Evolutionary conservation across 23 red algal species (phyloP).

Genomic region (Chondrus crispus): DNA sequence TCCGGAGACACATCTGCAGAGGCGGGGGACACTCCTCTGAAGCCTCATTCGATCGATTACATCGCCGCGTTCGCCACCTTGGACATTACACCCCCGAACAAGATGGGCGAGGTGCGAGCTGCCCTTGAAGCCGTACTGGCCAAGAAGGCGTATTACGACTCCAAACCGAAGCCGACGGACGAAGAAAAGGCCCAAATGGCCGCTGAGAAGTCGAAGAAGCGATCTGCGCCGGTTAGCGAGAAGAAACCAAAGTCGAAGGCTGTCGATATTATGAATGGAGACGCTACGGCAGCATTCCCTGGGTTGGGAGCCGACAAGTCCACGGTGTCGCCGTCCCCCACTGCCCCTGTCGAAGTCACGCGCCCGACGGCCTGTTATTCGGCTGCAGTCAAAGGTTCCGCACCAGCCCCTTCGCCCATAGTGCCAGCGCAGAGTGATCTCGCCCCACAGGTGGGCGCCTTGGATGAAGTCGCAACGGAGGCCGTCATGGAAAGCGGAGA

Average conservation of each 20-base stretch:
- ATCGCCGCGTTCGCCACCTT: slow-evolving; percentile 49
- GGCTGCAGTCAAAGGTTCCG: not conserved
- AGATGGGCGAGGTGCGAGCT: slow-evolving; percentile 45
- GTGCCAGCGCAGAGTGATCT: not conserved
- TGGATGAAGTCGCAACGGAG: not conserved
- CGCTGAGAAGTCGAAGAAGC: slow-evolving; percentile 20
- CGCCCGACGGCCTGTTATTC: not conserved
- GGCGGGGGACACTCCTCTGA: slow-evolving; percentile 21
- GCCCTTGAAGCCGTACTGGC: slow-evolving; percentile 51
- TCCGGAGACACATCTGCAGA: not conserved
- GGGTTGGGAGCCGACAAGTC: not conserved
- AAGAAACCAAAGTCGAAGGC: not conserved
- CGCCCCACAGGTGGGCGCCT: not conserved
- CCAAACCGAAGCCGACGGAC: slow-evolving; percentile 35
- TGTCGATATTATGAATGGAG: not conserved
- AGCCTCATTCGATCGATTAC: slow-evolving; percentile 68
- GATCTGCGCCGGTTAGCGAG: not conserved
- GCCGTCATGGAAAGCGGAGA: not conserved
- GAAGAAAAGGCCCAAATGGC: slow-evolving; percentile 57
- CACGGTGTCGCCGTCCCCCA: not conserved
- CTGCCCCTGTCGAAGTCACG: not conserved
- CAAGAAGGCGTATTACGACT: slow-evolving; percentile 56
- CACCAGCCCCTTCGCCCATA: not conserved
- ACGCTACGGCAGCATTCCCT: not conserved
- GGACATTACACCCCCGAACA: slow-evolving; percentile 58